Conservation (phyloP, 2,329 filamentous ascomycete genomes). For the Aspergillus sojae region DNA sequence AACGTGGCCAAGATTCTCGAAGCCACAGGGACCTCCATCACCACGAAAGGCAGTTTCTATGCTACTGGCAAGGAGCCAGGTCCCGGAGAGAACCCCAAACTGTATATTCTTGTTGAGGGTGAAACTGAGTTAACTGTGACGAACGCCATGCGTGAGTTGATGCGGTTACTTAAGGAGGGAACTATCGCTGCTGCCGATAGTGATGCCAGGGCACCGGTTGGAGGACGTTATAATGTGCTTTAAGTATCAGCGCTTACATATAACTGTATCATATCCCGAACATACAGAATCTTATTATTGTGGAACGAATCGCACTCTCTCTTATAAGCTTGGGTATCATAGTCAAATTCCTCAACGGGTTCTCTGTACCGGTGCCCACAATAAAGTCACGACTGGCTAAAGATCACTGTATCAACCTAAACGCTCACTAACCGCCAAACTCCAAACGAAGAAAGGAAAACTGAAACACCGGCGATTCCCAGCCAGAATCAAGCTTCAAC, state of each 20-base stretch:
- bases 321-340: constrained; percentile 1
- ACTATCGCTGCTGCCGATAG: constrained; percentile 86
- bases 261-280: constrained; percentile 19
- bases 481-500: background rate
- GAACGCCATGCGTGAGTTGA: constrained; percentile 86
- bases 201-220: constrained; percentile 75
- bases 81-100: constrained; percentile 77
- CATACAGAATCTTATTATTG: constrained; percentile 5
- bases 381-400: background rate
- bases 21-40: constrained; percentile 91
- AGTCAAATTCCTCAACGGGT: background rate
- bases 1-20: constrained; percentile 99
- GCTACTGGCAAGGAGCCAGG: constrained; percentile 76
- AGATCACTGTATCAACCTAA: background rate
- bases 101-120: constrained; percentile 97
- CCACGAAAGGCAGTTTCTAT: constrained; percentile 94
- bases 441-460: background rate
- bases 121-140: constrained; percentile 93
- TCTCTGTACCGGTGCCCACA: background rate
- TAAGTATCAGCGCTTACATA: constrained; percentile 39
- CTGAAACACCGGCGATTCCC: background rate
- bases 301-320: background rate
- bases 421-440: background rate
- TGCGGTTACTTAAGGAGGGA: constrained; percentile 83
- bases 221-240: constrained; percentile 84